Conservation (phyloP, 2,329 filamentous ascomycete genomes). For the Hypoxylon sp. region DNA sequence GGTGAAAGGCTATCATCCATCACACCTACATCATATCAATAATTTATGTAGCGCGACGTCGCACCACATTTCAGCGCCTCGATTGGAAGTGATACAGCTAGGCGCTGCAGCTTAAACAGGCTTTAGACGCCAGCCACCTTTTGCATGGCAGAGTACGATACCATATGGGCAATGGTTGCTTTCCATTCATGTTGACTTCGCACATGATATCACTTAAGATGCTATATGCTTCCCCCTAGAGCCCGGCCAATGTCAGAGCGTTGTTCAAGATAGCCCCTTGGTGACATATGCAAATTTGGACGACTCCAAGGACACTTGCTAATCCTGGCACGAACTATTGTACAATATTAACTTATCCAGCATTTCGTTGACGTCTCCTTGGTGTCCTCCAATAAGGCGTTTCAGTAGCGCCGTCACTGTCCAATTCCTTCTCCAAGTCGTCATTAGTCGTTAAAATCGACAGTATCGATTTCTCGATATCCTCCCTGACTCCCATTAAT, state of each 20-base stretch:
- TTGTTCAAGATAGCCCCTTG: not conserved
- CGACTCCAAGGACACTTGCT: not conserved
- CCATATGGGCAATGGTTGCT: not conserved
- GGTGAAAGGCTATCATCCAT: not conserved
- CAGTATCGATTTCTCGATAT: conserved; percentile 54
- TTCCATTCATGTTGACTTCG: not conserved
- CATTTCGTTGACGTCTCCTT: conserved; percentile 40
- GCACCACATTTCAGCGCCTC: conserved; percentile 4
- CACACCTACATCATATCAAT: conserved; percentile 2
- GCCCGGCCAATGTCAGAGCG: not conserved
- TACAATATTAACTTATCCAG: conserved; percentile 21
- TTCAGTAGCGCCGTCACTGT: conserved; percentile 31
- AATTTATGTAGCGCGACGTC: conserved; percentile 7
- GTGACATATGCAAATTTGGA: not conserved
- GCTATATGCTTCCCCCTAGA: not conserved
- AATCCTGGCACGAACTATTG: conserved; percentile 17
- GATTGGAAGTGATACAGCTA: conserved; percentile 7
- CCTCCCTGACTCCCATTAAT: conserved; percentile 58
- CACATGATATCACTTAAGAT: not conserved
- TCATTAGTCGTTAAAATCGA: conserved; percentile 48
- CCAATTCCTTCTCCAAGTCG: conserved; percentile 24
- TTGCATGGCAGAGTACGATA: not conserved
- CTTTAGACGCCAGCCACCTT: conserved; percentile 6
- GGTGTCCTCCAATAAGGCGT: conserved; percentile 48
- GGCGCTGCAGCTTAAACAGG: conserved; percentile 4